Percentiles rank a stretch among this genome's conserved stretches.
Evolutionary conservation across 345 rosid species (phyloP).

Genomic region (Psidium guajava): DNA sequence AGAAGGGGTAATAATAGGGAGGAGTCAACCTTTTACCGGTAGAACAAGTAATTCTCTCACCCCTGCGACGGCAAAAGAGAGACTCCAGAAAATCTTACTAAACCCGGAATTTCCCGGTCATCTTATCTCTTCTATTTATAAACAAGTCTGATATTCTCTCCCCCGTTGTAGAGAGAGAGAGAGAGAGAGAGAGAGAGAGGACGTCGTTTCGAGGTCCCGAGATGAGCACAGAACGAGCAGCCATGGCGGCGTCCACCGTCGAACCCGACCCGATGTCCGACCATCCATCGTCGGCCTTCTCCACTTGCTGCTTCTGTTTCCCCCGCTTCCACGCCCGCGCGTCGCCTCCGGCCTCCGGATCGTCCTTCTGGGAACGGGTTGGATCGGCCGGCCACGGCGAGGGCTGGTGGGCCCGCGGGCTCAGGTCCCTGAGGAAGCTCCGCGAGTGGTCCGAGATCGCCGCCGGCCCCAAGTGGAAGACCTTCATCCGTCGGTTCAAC

Average conservation of each 20-base stretch:
- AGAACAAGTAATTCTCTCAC: background rate
- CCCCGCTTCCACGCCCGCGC: constrained; percentile 32
- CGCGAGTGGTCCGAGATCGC: constrained; percentile 94
- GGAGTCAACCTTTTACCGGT: background rate
- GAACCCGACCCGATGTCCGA: constrained; percentile 1
- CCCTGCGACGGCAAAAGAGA: background rate
- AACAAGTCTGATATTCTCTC: background rate
- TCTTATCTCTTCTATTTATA: background rate
- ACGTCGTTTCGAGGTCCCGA: background rate
- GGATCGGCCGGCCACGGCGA: constrained; percentile 12
- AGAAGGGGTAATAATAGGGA: too few relatives aligned
- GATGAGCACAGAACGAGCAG: background rate
- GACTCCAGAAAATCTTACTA: background rate
- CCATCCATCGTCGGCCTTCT: background rate
- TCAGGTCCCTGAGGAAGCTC: constrained; percentile 32
- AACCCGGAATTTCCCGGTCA: constrained; percentile 6
- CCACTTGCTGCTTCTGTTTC: constrained; percentile 51
- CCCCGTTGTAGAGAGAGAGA: background rate
- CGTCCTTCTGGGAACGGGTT: constrained; percentile 46
- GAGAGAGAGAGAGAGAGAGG: background rate
- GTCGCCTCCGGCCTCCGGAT: constrained; percentile 23
- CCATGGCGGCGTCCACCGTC: background rate
- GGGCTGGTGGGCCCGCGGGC: constrained; percentile 48
- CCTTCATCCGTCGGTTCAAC: constrained; percentile 80
- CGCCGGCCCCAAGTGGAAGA: constrained; percentile 97